phyloP scores from a whole-genome alignment of 495 filamentous ascomycete genomes.

The Platismatia glauca region DNA sequence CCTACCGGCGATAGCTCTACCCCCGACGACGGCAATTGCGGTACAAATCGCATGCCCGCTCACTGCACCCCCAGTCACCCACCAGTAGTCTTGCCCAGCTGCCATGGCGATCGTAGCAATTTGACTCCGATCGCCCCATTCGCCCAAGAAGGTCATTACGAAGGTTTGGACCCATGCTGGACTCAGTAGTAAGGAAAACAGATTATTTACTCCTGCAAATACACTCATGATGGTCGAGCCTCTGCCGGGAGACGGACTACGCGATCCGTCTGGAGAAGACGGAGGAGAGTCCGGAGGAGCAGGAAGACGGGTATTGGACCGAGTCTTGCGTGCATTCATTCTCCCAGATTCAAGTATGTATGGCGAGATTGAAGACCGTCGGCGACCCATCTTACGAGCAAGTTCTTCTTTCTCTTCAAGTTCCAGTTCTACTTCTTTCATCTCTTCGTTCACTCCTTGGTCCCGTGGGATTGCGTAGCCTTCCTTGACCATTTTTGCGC shows the following conservation, averaged over 20 bases:
- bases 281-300: constrained; percentile 43
- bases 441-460: constrained; percentile 86
- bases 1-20: constrained; percentile 80
- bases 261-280: constrained; percentile 46
- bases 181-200: constrained; percentile 77
- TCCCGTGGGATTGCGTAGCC: constrained; percentile 78
- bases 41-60: constrained; percentile 85
- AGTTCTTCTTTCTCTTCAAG: constrained; percentile 85
- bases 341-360: constrained; percentile 44
- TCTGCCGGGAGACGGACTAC: constrained; percentile 45
- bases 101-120: constrained; percentile 99
- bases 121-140: constrained; percentile 96
- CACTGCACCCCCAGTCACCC: constrained; percentile 87
- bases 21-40: constrained; percentile 85
- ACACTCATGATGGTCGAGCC: constrained; percentile 33
- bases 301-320: constrained; percentile 41
- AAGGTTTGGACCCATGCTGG: constrained; percentile 99
- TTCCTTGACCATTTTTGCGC: constrained; percentile 74
- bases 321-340: constrained; percentile 36
- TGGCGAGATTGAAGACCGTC: constrained; percentile 45
- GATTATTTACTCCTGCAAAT: constrained; percentile 65
- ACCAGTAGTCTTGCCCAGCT: constrained; percentile 97
- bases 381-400: constrained; percentile 44
- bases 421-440: constrained; percentile 94
- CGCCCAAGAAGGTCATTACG: constrained; percentile 95